These are phyloP conservation scores for Gaultheria prostrata DNA, from an alignment of 148 eudicot genomes.

Conservation along the genomic window DNA sequence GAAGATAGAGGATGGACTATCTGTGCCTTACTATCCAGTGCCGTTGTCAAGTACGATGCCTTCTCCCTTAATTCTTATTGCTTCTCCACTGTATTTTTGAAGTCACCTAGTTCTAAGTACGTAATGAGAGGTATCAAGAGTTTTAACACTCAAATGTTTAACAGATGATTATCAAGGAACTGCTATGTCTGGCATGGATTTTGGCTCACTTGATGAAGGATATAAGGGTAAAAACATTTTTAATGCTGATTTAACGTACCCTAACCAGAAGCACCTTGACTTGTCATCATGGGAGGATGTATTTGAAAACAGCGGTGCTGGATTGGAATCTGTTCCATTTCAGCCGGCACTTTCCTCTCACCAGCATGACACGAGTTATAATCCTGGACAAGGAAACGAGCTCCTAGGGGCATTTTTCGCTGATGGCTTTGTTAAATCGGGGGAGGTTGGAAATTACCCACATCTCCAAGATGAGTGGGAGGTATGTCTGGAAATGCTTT, in stretches of 20 bases:
- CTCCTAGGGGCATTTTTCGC: conserved; percentile 26
- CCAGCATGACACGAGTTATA: conserved; percentile 24
- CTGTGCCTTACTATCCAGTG: conserved; percentile 40
- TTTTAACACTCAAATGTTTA: conserved; percentile 9
- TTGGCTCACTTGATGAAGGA: conserved; percentile 26
- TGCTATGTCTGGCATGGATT: conserved; percentile 33
- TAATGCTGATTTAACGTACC: conserved; percentile 30
- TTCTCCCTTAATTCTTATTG: not conserved
- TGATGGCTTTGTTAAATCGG: conserved; percentile 29
- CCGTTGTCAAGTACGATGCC: conserved; percentile 38
- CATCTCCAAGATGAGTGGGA: conserved; percentile 37
- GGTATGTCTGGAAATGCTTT: conserved; percentile 27
- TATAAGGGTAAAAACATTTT: conserved; percentile 16
- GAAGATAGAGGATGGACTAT: conserved; percentile 32
- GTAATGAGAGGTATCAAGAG: not conserved
- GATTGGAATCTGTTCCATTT: conserved; percentile 35
- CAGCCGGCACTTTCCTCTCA: conserved; percentile 31
- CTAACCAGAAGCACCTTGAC: conserved; percentile 30
- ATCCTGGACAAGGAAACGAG: conserved; percentile 38
- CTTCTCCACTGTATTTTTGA: not conserved
- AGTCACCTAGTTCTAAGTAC: not conserved
- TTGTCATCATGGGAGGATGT: conserved; percentile 40
- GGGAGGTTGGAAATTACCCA: conserved; percentile 27
- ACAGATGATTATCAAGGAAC: conserved; percentile 49
- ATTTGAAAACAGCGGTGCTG: conserved; percentile 31